Percentiles rank a stretch among this genome's conserved stretches.
These are phyloP conservation scores for Ormosia semicastrata DNA, from an alignment of 306 rosid species.

Conservation along the genomic window DNA sequence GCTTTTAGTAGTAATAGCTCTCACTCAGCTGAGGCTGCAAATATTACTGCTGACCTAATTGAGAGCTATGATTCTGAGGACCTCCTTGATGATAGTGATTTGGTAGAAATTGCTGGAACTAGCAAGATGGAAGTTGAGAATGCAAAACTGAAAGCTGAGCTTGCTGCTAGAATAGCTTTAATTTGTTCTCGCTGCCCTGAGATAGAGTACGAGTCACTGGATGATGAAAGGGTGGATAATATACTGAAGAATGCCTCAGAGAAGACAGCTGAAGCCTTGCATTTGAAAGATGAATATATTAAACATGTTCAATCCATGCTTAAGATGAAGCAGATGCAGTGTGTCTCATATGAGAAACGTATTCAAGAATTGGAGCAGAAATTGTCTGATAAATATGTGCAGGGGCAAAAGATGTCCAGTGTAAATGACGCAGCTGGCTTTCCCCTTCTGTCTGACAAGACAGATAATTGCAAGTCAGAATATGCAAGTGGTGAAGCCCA, in stretches of 20 bases:
- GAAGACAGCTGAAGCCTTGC: conserved; percentile 93
- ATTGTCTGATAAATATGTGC: conserved; percentile 71
- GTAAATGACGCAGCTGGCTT: conserved; percentile 45
- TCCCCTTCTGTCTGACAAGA: conserved; percentile 53
- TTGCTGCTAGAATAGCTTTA: conserved; percentile 82
- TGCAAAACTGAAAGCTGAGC: conserved; percentile 98
- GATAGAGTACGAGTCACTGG: conserved; percentile 59
- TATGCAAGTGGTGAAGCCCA: conserved; percentile 45
- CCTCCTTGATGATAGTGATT: conserved; percentile 66
- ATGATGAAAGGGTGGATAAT: conserved; percentile 63
- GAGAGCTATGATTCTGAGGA: conserved; percentile 63
- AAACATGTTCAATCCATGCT: conserved; percentile 80
- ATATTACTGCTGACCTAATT: conserved; percentile 42
- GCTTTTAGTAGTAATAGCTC: conserved; percentile 51
- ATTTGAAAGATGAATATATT: conserved; percentile 81
- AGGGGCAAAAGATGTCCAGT: conserved; percentile 61
- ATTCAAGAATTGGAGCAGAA: conserved; percentile 93
- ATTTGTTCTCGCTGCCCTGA: conserved; percentile 73
- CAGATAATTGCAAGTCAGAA: conserved; percentile 50
- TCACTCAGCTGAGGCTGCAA: conserved; percentile 60
- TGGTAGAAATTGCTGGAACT: conserved; percentile 95
- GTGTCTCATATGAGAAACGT: conserved; percentile 85
- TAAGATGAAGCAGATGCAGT: conserved; percentile 72
- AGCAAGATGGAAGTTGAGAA: conserved; percentile 95
- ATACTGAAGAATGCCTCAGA: conserved; percentile 70